Evolutionary conservation across 2,329 filamentous ascomycete species (phyloP).

Genomic region (Colletotrichum trifolii): DNA sequence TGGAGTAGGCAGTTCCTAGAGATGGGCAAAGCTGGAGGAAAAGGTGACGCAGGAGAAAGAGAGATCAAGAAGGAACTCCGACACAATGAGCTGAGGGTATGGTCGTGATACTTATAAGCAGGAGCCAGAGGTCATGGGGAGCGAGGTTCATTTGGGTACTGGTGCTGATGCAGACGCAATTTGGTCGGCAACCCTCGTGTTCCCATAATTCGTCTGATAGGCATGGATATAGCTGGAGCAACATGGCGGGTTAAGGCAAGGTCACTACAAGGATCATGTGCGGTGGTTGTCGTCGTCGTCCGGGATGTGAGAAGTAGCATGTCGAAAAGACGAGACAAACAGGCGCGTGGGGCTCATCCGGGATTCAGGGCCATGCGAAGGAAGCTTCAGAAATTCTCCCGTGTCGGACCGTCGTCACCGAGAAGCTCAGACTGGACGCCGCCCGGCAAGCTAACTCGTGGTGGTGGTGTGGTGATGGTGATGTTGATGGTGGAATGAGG

Average conservation of each 20-base stretch:
- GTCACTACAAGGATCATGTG: constrained; percentile 7
- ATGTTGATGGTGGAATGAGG: background rate
- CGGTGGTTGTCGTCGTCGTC: constrained; percentile 1
- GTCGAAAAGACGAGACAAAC: constrained; percentile 9
- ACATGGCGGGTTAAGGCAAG: constrained; percentile 25
- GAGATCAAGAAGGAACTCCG: constrained; percentile 8
- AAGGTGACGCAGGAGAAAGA: constrained; percentile 17
- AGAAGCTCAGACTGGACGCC: constrained; percentile 50
- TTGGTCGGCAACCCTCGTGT: background rate
- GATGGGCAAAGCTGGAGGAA: constrained; percentile 3
- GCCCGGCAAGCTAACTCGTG: constrained; percentile 25
- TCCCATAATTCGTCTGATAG: constrained; percentile 9
- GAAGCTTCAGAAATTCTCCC: constrained; percentile 52
- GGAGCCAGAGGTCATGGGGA: background rate
- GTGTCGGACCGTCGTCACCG: constrained; percentile 65
- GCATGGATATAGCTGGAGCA: background rate
- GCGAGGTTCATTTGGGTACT: constrained; percentile 9
- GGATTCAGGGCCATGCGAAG: constrained; percentile 27
- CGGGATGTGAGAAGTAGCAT: background rate
- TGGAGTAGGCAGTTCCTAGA: constrained; percentile 1
- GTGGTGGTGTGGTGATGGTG: constrained; percentile 4
- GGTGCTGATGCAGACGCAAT: too few species aligned
- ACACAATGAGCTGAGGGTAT: constrained; percentile 10
- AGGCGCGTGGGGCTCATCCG: constrained; percentile 23
- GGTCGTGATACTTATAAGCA: constrained; percentile 33